Percentiles rank a stretch among this genome's conserved stretches.
These are phyloP conservation scores for Iberis pinnata DNA, from an alignment of 345 rosid genomes.

Conservation along the genomic window DNA sequence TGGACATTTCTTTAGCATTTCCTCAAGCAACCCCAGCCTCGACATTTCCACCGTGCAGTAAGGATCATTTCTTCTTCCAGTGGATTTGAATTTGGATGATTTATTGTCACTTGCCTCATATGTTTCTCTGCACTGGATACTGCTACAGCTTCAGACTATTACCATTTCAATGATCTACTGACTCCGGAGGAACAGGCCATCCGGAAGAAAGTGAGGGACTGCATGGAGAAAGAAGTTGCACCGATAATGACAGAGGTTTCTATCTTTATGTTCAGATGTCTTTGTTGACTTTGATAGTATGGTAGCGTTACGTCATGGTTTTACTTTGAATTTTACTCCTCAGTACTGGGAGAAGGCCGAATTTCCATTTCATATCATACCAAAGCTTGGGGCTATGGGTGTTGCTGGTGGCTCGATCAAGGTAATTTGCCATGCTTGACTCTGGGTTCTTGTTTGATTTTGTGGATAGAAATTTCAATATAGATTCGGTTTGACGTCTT, in stretches of 20 bases:
- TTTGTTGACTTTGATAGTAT: not conserved
- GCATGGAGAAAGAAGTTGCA: conserved; percentile 92
- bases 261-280: conserved; percentile 10
- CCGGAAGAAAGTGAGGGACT: conserved; percentile 59
- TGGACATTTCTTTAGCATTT: conserved; percentile 77
- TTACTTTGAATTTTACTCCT: conserved; percentile 8
- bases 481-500: conserved; percentile 21
- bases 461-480: not conserved
- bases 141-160: conserved; percentile 75
- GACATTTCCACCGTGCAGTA: conserved; percentile 73
- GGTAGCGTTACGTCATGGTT: not conserved
- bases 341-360: conserved; percentile 99
- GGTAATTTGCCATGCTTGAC: conserved; percentile 36
- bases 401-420: conserved; percentile 86
- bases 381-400: conserved; percentile 56
- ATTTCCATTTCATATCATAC: conserved; percentile 79
- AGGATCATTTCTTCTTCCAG: conserved; percentile 16
- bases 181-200: conserved; percentile 65
- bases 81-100: not conserved
- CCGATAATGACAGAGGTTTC: conserved; percentile 75
- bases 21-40: conserved; percentile 98
- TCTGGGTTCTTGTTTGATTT: not conserved
- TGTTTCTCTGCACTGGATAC: not conserved
- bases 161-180: conserved; percentile 67
- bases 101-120: not conserved